Conservation (phyloP, 441 rosid genomes). For the Corymbia calophylla region DNA sequence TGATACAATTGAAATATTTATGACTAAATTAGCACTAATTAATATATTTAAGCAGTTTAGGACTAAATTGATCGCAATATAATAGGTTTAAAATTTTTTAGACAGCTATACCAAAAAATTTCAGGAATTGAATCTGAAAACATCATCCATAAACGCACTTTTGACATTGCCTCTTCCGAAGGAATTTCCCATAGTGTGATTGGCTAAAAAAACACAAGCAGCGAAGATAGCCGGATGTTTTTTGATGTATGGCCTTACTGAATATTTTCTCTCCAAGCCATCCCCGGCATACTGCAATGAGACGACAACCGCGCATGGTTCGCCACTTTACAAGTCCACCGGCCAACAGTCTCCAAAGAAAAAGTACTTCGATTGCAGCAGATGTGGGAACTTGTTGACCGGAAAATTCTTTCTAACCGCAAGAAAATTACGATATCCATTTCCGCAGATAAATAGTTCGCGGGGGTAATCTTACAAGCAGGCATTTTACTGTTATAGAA, state of each 20-base stretch:
- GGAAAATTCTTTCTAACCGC: not conserved
- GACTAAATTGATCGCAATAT: no score
- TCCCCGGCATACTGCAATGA: no score
- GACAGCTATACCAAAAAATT: not conserved
- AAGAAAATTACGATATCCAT: not conserved
- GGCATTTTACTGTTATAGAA: not conserved
- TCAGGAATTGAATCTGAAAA: not conserved
- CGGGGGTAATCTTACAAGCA: not conserved
- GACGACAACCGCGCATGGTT: not conserved
- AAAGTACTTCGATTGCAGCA: not conserved
- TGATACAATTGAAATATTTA: fast-evolving
- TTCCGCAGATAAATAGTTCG: not conserved
- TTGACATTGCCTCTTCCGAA: not conserved
- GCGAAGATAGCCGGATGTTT: not conserved
- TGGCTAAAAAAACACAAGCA: not conserved
- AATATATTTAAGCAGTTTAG: no score
- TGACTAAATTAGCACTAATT: not conserved
- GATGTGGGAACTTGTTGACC: not conserved
- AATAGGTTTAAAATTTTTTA: no score
- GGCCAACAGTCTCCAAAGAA: not conserved
- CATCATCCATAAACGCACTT: not conserved
- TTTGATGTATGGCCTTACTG: not conserved
- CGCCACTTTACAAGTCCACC: not conserved
- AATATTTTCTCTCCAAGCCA: not conserved
- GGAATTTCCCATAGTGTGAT: not conserved